Percentiles rank a stretch among this genome's conserved stretches.
These are phyloP conservation scores for Dendrobium catenatum DNA, from an alignment of 106 monocot species.

Conservation along the genomic window DNA sequence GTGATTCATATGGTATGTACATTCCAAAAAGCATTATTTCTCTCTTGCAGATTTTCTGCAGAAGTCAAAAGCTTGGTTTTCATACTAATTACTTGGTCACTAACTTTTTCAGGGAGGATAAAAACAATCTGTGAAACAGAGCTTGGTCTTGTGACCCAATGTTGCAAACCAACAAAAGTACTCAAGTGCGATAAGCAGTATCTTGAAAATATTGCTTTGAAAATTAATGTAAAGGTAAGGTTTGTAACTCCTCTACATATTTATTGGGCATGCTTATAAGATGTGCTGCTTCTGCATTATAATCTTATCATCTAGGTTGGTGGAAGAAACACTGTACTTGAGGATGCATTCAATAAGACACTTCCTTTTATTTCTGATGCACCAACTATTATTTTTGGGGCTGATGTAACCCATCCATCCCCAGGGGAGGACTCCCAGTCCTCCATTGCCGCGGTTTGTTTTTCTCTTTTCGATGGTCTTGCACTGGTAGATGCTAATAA, in stretches of 20 bases:
- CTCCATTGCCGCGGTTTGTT: constrained; percentile 79
- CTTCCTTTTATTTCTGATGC: constrained; percentile 45
- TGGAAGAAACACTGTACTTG: constrained; percentile 61
- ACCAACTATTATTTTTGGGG: constrained; percentile 82
- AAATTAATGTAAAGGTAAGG: constrained; percentile 86
- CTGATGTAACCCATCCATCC: constrained; percentile 83
- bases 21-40: neutral
- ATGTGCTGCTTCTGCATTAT: neutral
- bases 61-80: neutral
- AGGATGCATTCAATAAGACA: constrained; percentile 24
- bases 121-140: constrained; percentile 81
- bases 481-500: too few species aligned
- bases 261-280: neutral
- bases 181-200: constrained; percentile 36
- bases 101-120: constrained; percentile 26
- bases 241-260: neutral
- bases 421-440: constrained; percentile 69
- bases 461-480: too few species aligned
- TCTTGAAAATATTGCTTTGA: constrained; percentile 79
- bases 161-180: constrained; percentile 55
- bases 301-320: constrained; percentile 14
- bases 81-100: neutral
- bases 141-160: constrained; percentile 70
- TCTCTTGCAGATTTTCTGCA: neutral
- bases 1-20: constrained; percentile 59